A percentile compares a stretch with the other conserved stretches of the same genome.
These are phyloP conservation scores for Ascochyta lentis DNA, from an alignment of 2,329 filamentous ascomycete genomes.

Conservation along the genomic window DNA sequence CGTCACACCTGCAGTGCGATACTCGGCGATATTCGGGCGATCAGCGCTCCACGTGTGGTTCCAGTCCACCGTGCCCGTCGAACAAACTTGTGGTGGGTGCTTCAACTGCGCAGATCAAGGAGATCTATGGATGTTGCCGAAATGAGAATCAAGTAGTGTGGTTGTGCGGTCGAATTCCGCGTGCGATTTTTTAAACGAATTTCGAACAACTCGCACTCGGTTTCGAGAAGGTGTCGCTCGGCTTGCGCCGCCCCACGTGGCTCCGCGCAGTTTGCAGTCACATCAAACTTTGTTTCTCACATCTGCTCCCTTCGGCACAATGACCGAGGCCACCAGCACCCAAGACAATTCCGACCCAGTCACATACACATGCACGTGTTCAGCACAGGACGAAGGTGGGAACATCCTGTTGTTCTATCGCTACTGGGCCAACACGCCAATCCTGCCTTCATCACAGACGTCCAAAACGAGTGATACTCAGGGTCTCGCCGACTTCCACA, in stretches of 20 bases:
- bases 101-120: slow-evolving; percentile 6
- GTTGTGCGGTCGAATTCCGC: not conserved
- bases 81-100: slow-evolving; percentile 14
- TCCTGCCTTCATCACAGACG: slow-evolving; percentile 13
- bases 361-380: slow-evolving; percentile 28
- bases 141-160: not conserved
- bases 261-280: not conserved
- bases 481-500: slow-evolving; percentile 24
- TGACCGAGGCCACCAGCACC: not conserved
- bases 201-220: not conserved
- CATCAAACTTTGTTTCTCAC: not conserved
- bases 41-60: not conserved
- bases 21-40: slow-evolving; percentile 5
- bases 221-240: not conserved
- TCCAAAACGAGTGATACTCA: slow-evolving; percentile 10
- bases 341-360: slow-evolving; percentile 26
- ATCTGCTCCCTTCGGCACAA: not conserved
- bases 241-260: not conserved
- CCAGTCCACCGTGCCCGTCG: not conserved
- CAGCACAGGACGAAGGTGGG: slow-evolving; percentile 19
- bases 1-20: not conserved
- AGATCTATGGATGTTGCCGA: slow-evolving; percentile 6
- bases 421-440: slow-evolving; percentile 28
- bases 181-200: not conserved
- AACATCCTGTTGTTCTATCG: slow-evolving; percentile 32